Percentiles rank a stretch among this genome's conserved stretches.
Evolutionary conservation across 164 flowering plant genomes (phyloP).

Genomic region (grape (Vitis vinifera)): ASM3070453v1 NC_081820.1:18285501-18286000

Average conservation of each 20-base stretch:
- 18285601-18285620: too few species aligned
- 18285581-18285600: too few species aligned
- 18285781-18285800: too few species aligned
- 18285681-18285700: constrained; percentile 27
- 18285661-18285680: constrained; percentile 19
- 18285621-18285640: too few species aligned
- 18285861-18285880: constrained; percentile 26
- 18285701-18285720: constrained; percentile 15
- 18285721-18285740: constrained; percentile 19
- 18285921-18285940: constrained; percentile 34
- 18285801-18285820: too few species aligned
- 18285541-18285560: too few species aligned
- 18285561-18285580: too few species aligned
- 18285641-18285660: background rate
- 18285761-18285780: too few species aligned
- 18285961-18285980: constrained; percentile 32
- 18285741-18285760: constrained; percentile 18
- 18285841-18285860: too few species aligned
- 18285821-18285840: too few species aligned
- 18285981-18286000: constrained; percentile 31
- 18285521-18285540: too few species aligned
- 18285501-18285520: too few species aligned
- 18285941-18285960: constrained; percentile 41
- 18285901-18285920: constrained; percentile 21
- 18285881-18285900: constrained; percentile 29